A percentile compares a stretch with the other conserved stretches of the same genome.
phyloP scores from a whole-genome alignment of 2,329 filamentous ascomycete genomes.

The Zalaria sp. region DNA sequence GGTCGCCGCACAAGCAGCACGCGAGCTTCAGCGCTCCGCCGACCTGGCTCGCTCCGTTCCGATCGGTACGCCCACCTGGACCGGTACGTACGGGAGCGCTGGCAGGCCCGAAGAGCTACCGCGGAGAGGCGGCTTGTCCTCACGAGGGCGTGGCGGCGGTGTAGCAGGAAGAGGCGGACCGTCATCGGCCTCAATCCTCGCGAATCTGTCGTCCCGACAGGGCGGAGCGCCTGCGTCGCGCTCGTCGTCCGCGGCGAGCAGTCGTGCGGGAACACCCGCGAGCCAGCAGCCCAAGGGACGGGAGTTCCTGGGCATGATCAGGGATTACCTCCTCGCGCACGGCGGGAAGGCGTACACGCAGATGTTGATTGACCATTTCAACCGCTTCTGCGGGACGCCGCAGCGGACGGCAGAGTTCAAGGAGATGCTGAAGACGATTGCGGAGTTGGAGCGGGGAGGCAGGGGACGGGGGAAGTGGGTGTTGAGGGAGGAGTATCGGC shows the following conservation, averaged over 20 bases:
- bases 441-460: constrained; percentile 47
- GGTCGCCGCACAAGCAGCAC: constrained; percentile 64
- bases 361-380: constrained; percentile 82
- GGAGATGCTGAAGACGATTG: constrained; percentile 62
- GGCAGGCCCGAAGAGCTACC: constrained; percentile 52
- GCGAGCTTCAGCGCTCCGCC: constrained; percentile 57
- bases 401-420: constrained; percentile 69
- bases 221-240: constrained; percentile 8
- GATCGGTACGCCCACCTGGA: constrained; percentile 86
- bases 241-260: constrained; percentile 14
- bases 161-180: constrained; percentile 23
- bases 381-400: constrained; percentile 56
- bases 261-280: constrained; percentile 13
- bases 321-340: constrained; percentile 63
- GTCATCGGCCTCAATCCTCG: constrained; percentile 26
- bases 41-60: constrained; percentile 59
- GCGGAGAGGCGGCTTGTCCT: constrained; percentile 32
- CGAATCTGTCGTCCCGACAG: constrained; percentile 28
- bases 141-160: constrained; percentile 13
- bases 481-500: constrained; percentile 41
- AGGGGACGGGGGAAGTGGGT: constrained; percentile 41
- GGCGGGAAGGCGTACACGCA: constrained; percentile 70
- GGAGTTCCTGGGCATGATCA: constrained; percentile 44
- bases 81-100: constrained; percentile 64
- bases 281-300: constrained; percentile 20